Evolutionary conservation across 2,329 filamentous ascomycete genomes (phyloP), one percentile per base, ranked within the genome.

Genomic region (Phialemonium atrogriseum): DNA sequence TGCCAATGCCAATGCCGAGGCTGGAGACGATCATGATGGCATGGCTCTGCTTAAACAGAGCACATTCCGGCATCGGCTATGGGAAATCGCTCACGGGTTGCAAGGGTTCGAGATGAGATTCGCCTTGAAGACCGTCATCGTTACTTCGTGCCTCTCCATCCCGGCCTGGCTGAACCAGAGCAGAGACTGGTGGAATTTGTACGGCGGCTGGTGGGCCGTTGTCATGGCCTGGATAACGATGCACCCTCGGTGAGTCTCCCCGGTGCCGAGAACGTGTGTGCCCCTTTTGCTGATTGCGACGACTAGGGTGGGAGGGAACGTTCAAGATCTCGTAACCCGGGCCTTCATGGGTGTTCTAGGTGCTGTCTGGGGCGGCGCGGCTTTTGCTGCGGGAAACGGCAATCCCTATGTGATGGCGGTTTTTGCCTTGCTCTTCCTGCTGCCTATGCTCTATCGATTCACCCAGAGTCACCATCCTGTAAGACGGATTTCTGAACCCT

Each of bases 101-200:
- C 72, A 77, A 39, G 71, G 70, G 0, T 75, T 73, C 29, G 72
- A 76, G 42, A 67, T 65, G 27, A 60, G 64, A 25, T 77, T 73
- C 42, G 70, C 71, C 9, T 55, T 76, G 26, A 77, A 76, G 46
- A 68, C 71, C 8, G 64, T 63, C 13, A 44, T 71, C 6, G 57
- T 70, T 11, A 72, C 62, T 2, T 63, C 63, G 1, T 45, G 72
- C 0, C 50, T 77, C 5, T 62, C 72, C 1, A 49, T 75, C 13
- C 72, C 73, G 5, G 68, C 68, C 4, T 77, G 70, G 60, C 45
- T 74, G 2, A 35, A 47, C 6, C 40, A 52, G 9, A 60, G 59
- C 33, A 51, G 56, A 23, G 40, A 32, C 2, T 77, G 72, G 73
- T 76, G 70, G 67, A 64, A 73, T 46, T 38, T 55, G 7, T 63